Percentiles rank a stretch among this genome's conserved stretches.
phyloP scores from a whole-genome alignment of 305 asterid genomes.

The Fraxinus albicans region DNA sequence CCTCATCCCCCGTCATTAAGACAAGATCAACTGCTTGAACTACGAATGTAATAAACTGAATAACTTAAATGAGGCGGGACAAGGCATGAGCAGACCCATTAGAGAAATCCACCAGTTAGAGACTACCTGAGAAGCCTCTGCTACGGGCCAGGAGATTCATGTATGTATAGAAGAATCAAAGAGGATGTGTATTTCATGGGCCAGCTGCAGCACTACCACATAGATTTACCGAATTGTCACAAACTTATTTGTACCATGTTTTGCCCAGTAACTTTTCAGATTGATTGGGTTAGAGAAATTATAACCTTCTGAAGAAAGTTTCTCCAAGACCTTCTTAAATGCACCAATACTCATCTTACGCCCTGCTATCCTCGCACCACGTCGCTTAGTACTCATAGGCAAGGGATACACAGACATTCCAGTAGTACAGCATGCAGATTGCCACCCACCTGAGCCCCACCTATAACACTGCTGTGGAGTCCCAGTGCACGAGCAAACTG shows the following conservation, averaged over 20 bases:
- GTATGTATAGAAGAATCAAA: slow-evolving; percentile 56
- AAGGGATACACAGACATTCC: slow-evolving; percentile 66
- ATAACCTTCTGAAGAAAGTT: slow-evolving; percentile 71
- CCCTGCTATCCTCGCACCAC: slow-evolving; percentile 90
- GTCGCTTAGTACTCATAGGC: slow-evolving; percentile 83
- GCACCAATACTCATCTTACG: slow-evolving; percentile 96
- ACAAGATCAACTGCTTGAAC: slow-evolving; percentile 36
- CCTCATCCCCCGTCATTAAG: slow-evolving; percentile 34
- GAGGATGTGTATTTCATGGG: slow-evolving; percentile 30
- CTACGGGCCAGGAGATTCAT: slow-evolving; percentile 35
- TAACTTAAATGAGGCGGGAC: slow-evolving; percentile 28
- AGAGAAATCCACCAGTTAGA: slow-evolving; percentile 42
- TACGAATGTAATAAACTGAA: slow-evolving; percentile 35
- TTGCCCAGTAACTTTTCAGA: slow-evolving; percentile 86
- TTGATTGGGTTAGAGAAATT: slow-evolving; percentile 73
- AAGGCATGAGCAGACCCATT: slow-evolving; percentile 27
- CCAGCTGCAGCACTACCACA: slow-evolving; percentile 34
- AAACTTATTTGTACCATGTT: slow-evolving; percentile 92
- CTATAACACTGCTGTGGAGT: slow-evolving; percentile 78
- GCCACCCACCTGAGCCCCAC: slow-evolving; percentile 99
- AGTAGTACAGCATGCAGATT: slow-evolving; percentile 89
- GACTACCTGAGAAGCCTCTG: slow-evolving; percentile 52
- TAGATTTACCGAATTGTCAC: slow-evolving; percentile 68
- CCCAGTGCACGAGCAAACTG: slow-evolving; percentile 90
- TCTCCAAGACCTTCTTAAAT: slow-evolving; percentile 82